Evolutionary conservation across 169 alveolate genomes (phyloP), one percentile per base, ranked within the genome.

Genomic region (Plasmodium cynomolgi): DNA sequence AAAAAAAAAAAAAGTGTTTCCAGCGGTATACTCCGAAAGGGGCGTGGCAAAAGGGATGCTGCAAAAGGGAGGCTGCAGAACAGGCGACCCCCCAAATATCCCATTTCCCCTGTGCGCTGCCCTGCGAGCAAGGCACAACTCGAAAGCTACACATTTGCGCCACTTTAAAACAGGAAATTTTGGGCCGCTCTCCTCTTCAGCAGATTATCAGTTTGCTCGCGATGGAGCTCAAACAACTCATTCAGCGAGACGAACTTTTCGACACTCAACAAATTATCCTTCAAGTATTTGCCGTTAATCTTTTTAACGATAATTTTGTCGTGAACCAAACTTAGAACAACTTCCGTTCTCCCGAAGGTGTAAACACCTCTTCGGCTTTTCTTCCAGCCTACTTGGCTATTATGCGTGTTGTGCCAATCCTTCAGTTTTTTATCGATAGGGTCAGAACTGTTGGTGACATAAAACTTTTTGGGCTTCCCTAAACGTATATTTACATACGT

Each of bases 231-330:
- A 80, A 74, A 90, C 82, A 90, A 80, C 74, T 90, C 94, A 80
- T 90, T 90, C 83, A 90, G 73, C 58, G 94, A 90, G 56, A 90
- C 94, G 73, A 90, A 90, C 74, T 90, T 90, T 81, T 90, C 94
- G 74, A 90, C 91, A 62, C 91, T 90, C 82, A 90, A 90, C 34
- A 90, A 39, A 68, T 90, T 90, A 68, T 90, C 90, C 26, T 79
- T 81, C 82, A 90, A 47, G 23, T 33, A 26, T 80, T 90, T 90
- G 13, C 94, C 94, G 37, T 90, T 90, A 90, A 90, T 90, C 72
- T 50, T 79, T 39, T 90, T 90, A 79, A 90, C 94, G 47, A 90
- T 90, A 90, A 90, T 79, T 90, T 90, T 90, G 72, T 90, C 90
- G 47, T 90, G 94, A 37, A 58, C 58, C 37, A 90, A 80, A 80